Evolutionary conservation across 1,139 yeast species (phyloP).

Genomic region (Candida labiduridarum): DNA sequence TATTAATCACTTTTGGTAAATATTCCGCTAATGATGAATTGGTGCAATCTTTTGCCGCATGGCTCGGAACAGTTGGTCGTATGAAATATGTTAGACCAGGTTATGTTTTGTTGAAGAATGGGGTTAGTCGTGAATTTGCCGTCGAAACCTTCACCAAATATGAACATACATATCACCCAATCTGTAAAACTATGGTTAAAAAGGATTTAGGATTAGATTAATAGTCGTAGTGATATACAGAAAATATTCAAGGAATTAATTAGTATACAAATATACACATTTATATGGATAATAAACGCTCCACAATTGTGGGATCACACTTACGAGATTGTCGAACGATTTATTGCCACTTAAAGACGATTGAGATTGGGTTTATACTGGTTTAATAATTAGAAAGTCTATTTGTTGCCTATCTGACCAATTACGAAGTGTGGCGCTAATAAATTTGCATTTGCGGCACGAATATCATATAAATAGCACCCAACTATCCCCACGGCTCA

Average conservation of each 20-base stretch:
- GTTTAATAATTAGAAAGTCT: too few species aligned
- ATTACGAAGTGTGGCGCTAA: not conserved
- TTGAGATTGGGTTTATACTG: too few species aligned
- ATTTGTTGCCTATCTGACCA: not conserved
- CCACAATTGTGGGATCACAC: too few species aligned
- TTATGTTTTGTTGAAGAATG: constrained; percentile 30
- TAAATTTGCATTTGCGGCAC: not conserved
- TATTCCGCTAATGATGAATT: constrained; percentile 20
- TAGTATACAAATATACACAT: not conserved
- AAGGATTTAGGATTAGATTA: constrained; percentile 30
- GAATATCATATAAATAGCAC: not conserved
- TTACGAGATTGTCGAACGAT: too few species aligned
- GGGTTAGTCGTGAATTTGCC: constrained; percentile 35
- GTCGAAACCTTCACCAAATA: constrained; percentile 26
- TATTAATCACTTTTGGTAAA: constrained; percentile 32
- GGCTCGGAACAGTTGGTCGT: constrained; percentile 47
- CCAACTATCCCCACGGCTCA: too few species aligned
- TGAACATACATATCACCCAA: constrained; percentile 39
- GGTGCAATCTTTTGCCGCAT: constrained; percentile 30
- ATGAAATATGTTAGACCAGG: constrained; percentile 50
- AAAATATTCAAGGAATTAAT: not conserved
- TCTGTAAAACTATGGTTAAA: constrained; percentile 38
- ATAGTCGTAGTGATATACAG: not conserved
- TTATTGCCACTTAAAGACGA: too few species aligned
- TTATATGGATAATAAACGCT: too few species aligned